These are phyloP conservation scores for Penicillium coprophilum DNA, from an alignment of 495 filamentous ascomycete species.

Conservation along the genomic window DNA sequence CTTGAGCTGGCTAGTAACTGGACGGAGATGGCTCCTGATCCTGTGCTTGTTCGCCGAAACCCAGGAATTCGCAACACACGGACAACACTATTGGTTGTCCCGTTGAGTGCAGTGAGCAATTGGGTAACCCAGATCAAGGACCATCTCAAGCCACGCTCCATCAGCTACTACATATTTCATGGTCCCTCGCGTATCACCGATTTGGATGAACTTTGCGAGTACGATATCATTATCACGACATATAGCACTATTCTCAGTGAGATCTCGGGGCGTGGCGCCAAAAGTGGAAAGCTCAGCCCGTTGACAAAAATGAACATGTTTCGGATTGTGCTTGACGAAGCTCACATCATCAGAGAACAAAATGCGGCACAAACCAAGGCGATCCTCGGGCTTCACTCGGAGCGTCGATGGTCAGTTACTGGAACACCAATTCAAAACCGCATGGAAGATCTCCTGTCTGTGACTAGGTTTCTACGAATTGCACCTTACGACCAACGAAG, in stretches of 20 bases:
- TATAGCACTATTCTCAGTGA: slow-evolving; percentile 87
- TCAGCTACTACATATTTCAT: slow-evolving; percentile 81
- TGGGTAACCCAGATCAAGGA: slow-evolving; percentile 88
- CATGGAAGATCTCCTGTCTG: slow-evolving; percentile 82
- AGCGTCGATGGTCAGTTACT: slow-evolving; percentile 92
- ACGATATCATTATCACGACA: slow-evolving; percentile 86
- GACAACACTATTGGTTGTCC: slow-evolving; percentile 85
- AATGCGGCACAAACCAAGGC: slow-evolving; percentile 76
- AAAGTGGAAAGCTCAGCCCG: slow-evolving; percentile 57
- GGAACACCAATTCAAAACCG: slow-evolving; percentile 91
- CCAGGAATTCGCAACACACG: slow-evolving; percentile 65
- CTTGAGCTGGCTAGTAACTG: slow-evolving; percentile 60
- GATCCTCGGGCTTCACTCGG: slow-evolving; percentile 75
- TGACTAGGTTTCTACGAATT: slow-evolving; percentile 87
- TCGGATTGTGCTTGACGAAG: slow-evolving; percentile 93
- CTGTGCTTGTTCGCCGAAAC: slow-evolving; percentile 31
- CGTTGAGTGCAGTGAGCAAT: slow-evolving; percentile 84
- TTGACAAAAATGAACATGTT: slow-evolving; percentile 82
- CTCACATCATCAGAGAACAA: slow-evolving; percentile 88
- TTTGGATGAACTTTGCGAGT: slow-evolving; percentile 63
- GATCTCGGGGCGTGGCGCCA: slow-evolving; percentile 58
- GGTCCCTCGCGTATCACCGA: slow-evolving; percentile 70
- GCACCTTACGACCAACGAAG: slow-evolving; percentile 79
- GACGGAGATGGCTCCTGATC: slow-evolving; percentile 27
- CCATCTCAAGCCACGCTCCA: slow-evolving; percentile 62